A percentile compares a stretch with the other conserved stretches of the same genome.
Conservation (phyloP, 2,329 filamentous ascomycete genomes). For the Fusarium sp. region DNA sequence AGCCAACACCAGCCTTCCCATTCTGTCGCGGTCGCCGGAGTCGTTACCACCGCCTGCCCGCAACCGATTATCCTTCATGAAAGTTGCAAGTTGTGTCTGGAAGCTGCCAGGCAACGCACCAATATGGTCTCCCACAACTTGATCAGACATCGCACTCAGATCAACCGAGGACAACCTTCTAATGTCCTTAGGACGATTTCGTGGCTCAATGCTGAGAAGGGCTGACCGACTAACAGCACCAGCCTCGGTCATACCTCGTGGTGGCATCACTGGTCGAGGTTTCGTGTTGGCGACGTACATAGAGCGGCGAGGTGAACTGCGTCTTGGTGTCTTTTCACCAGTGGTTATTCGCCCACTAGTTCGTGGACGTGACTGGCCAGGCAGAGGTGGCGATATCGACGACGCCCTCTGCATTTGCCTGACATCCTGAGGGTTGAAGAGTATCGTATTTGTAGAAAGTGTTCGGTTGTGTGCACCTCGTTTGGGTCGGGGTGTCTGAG, state of each 20-base stretch:
- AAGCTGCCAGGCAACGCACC: conserved; percentile 78
- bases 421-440: conserved; percentile 76
- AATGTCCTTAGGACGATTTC: conserved; percentile 50
- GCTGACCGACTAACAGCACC: conserved; percentile 54
- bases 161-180: conserved; percentile 72
- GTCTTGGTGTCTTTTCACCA: conserved; percentile 53
- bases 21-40: conserved; percentile 67
- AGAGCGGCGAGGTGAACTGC: conserved; percentile 58
- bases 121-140: conserved; percentile 66
- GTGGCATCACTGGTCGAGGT: conserved; percentile 66
- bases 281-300: conserved; percentile 58
- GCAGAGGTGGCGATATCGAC: conserved; percentile 54
- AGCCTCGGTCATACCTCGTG: conserved; percentile 49
- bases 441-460: conserved; percentile 82
- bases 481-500: conserved; percentile 49
- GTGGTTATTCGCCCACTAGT: conserved; percentile 48
- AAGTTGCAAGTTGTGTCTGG: conserved; percentile 80
- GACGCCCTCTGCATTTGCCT: conserved; percentile 52
- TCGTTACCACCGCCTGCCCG: conserved; percentile 54
- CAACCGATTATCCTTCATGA: conserved; percentile 66
- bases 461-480: conserved; percentile 73
- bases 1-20: conserved; percentile 84
- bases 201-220: conserved; percentile 62
- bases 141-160: conserved; percentile 78
- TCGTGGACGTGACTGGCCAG: conserved; percentile 48